Evolutionary conservation across 306 rosid genomes (phyloP).

Genomic region (Cajanus cajan): DNA sequence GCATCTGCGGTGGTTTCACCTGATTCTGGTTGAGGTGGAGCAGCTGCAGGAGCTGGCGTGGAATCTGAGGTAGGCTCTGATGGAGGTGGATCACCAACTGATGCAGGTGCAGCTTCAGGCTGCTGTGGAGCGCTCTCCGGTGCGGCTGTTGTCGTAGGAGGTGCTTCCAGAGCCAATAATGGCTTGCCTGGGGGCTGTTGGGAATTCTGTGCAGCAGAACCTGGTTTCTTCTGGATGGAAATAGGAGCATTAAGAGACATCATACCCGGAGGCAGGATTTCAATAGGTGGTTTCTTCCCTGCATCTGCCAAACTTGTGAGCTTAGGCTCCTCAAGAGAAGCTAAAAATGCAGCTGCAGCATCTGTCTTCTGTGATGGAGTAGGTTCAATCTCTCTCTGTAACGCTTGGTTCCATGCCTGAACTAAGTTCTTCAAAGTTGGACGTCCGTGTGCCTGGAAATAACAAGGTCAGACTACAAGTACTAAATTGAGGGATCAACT

Average conservation of each 20-base stretch:
- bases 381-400: constrained; percentile 90
- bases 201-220: constrained; percentile 53
- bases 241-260: constrained; percentile 67
- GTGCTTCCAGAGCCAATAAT: constrained; percentile 76
- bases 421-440: constrained; percentile 91
- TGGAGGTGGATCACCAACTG: constrained; percentile 40
- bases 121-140: constrained; percentile 41
- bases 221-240: constrained; percentile 69
- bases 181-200: constrained; percentile 67
- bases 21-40: constrained; percentile 42
- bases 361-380: constrained; percentile 67
- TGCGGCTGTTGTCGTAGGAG: constrained; percentile 49
- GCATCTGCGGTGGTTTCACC: constrained; percentile 37
- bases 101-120: constrained; percentile 45
- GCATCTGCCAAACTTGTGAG: constrained; percentile 94
- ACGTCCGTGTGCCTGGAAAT: constrained; percentile 89
- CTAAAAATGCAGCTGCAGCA: constrained; percentile 86
- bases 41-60: constrained; percentile 32
- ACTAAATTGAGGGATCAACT: constrained; percentile 6
- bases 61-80: constrained; percentile 35
- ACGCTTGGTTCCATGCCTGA: constrained; percentile 87
- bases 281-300: constrained; percentile 90
- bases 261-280: constrained; percentile 97
- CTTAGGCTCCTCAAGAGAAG: constrained; percentile 94
- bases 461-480: constrained; percentile 36